phyloP scores from a whole-genome alignment of 2,329 filamentous ascomycete species.

The Diaporthe destruens region DNA sequence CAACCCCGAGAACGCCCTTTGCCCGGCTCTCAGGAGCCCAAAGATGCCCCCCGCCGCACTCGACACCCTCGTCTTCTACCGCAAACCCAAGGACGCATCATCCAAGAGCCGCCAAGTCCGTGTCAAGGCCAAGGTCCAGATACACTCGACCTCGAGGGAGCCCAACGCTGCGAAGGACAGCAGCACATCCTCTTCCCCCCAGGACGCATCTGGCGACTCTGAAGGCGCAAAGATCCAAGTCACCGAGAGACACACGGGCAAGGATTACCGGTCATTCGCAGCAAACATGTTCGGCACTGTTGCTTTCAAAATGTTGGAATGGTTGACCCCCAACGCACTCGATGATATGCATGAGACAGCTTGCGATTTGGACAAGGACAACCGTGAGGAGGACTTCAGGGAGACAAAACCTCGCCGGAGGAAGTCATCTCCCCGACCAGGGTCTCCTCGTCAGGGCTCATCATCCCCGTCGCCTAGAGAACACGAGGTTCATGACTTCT shows the following conservation, averaged over 20 bases:
- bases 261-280: slow-evolving; percentile 71
- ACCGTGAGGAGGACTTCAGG: slow-evolving; percentile 45
- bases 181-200: slow-evolving; percentile 4
- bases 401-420: slow-evolving; percentile 31
- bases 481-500: slow-evolving; percentile 26
- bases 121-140: slow-evolving; percentile 38
- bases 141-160: slow-evolving; percentile 31
- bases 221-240: slow-evolving; percentile 52
- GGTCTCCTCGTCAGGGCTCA: slow-evolving; percentile 9
- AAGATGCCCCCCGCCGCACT: slow-evolving; percentile 60
- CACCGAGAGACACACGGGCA: slow-evolving; percentile 61
- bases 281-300: slow-evolving; percentile 75
- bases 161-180: slow-evolving; percentile 18
- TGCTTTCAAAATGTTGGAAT: slow-evolving; percentile 78
- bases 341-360: slow-evolving; percentile 61
- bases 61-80: slow-evolving; percentile 61
- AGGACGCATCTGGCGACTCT: background rate
- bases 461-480: slow-evolving; percentile 1
- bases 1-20: slow-evolving; percentile 78
- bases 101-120: slow-evolving; percentile 28
- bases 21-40: slow-evolving; percentile 62
- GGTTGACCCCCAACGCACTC: slow-evolving; percentile 72
- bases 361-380: slow-evolving; percentile 48
- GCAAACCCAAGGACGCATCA: slow-evolving; percentile 45
- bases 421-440: slow-evolving; percentile 37